Base-by-base conservation (phyloP, 129 eudicot genomes). In the Flaveria sonorensis region DNA sequence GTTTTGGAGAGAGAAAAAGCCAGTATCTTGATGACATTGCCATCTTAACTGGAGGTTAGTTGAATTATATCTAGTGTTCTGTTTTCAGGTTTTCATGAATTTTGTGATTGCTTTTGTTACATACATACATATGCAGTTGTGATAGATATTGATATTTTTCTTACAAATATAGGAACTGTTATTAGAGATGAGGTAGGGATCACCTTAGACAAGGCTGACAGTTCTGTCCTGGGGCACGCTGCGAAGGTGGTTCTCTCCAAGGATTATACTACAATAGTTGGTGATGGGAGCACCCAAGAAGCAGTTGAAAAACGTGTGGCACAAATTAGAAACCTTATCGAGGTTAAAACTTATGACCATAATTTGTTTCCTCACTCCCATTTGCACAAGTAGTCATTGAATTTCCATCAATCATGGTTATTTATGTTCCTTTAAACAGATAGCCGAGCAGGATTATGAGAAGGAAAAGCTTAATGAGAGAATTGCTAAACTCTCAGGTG, bases 11-110 rank as follows among this genome's bases (percentile, higher is more conserved):
- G 57, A 71, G 93, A 42, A 88, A 82, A 81, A 87, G 87, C 76
- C 89, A 90, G 82, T 88, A 90, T 82, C 87, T 90, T 72, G 96
- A 90, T 81, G 96, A 90, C 75, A 88, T 88, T 82, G 93, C 93
- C 30, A 81, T 86, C 75, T 75, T 90, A 42, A 90, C 92, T 4
- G 90, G 96, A 84, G 96, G 92, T 90, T 57, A 40, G 10, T 61
- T 62, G 43, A 28, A 20, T 62, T 26, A 61, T 28, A 48, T 42
- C 60, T n/a, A 43, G 51, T 71, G 12, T 19, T 61, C 24, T 6
- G 11, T 20, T 53, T 47, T 21, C 19, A n/a, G 6, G 13, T 6
- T 70, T 61, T 16, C 15, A 0, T 10, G 39, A 10, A 10, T 18
- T 6, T 32, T 51, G 46, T 32, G 14, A 40, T 46, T 8, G 28